phyloP scores from a whole-genome alignment of 352 stramenopile genomes.

The Pythium rhizo-oryzae region DNA sequence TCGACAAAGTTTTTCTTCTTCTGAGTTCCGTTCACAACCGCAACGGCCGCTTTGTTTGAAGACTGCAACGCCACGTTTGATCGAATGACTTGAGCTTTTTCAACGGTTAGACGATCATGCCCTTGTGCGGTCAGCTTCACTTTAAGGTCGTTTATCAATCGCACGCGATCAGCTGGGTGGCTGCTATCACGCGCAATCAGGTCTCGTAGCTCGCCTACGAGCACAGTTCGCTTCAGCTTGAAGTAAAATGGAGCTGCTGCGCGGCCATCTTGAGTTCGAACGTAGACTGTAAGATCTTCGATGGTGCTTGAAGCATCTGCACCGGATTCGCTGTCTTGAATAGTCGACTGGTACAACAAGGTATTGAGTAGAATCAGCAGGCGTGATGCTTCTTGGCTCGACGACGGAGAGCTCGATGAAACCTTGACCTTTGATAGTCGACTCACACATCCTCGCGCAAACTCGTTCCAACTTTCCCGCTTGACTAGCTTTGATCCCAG shows the following conservation, averaged over 20 bases:
- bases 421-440: slow-evolving; percentile 23
- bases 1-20: slow-evolving; percentile 44
- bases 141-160: slow-evolving; percentile 41
- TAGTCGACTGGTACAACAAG: slow-evolving; percentile 59
- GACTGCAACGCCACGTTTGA: neutral
- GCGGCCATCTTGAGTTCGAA: slow-evolving; percentile 43
- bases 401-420: slow-evolving; percentile 22
- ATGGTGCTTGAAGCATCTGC: slow-evolving; percentile 7
- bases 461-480: slow-evolving; percentile 32
- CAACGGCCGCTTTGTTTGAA: slow-evolving; percentile 18
- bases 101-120: slow-evolving; percentile 37
- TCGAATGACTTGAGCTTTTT: slow-evolving; percentile 37
- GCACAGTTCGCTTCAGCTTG: slow-evolving; percentile 35
- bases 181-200: slow-evolving; percentile 37
- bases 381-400: slow-evolving; percentile 17
- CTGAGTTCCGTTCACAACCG: slow-evolving; percentile 22
- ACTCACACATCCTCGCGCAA: slow-evolving; percentile 22
- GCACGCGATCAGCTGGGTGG: slow-evolving; percentile 38
- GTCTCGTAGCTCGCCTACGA: slow-evolving; percentile 42
- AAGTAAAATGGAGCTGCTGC: slow-evolving; percentile 40
- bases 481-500: slow-evolving; percentile 31
- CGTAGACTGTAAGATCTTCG: slow-evolving; percentile 39
- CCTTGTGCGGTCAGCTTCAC: slow-evolving; percentile 38
- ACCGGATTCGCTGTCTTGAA: slow-evolving; percentile 7
- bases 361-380: slow-evolving; percentile 74